Evolutionary conservation across 192 early-diverging fungal genomes (phyloP), one percentile per base, ranked within the genome.

Genomic region (Mortierella hygrophila): DNA sequence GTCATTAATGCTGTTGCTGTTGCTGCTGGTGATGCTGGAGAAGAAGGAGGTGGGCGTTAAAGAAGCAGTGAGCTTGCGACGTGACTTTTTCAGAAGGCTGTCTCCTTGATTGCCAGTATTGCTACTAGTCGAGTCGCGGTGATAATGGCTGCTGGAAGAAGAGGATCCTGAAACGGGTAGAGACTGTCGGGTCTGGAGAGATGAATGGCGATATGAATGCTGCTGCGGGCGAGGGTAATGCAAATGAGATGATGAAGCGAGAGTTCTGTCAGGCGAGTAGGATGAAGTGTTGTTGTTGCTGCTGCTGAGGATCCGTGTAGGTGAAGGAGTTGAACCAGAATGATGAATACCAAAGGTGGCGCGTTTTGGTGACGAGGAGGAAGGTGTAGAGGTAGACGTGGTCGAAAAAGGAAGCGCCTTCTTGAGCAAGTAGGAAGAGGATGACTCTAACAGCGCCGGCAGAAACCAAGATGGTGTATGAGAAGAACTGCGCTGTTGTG

Each of bases 341-440:
- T 65, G 23, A 8, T 60, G 60, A 65, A 65, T 29, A 35, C 60
- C 60, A 32, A 32, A 29, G 7, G 29, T 46, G 10, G 32, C 42
- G 1, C 46, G 32, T 38, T 46, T 49, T 9, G 35, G 21, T 40
- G 72, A 74, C 1, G 72, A 37, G 18, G 23, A 37, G 16, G 0
- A 35, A 8, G 29, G 29, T 26, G 73, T 60, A 15, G 54, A 57
- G 32, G 35, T 54, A 10, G 57, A 73, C 11, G 29, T 11, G n/a
- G 11, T 26, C n/a, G 72, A 29, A 37, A 49, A 75, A 0, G 38
- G 20, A 4, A 68, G 8, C 21, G 72, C 29, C 26, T 75, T 74
- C 21, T 78, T 78, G 65, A 78, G 78, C 41, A 82, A 68, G 20
- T 72, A 77, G 29, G 82, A 83, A 0, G 82, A 76, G 5, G 82